Percentiles rank a stretch among this genome's conserved stretches.
Conservation (phyloP, 768 basidiomycete species). For the Trametes cubensis region DNA sequence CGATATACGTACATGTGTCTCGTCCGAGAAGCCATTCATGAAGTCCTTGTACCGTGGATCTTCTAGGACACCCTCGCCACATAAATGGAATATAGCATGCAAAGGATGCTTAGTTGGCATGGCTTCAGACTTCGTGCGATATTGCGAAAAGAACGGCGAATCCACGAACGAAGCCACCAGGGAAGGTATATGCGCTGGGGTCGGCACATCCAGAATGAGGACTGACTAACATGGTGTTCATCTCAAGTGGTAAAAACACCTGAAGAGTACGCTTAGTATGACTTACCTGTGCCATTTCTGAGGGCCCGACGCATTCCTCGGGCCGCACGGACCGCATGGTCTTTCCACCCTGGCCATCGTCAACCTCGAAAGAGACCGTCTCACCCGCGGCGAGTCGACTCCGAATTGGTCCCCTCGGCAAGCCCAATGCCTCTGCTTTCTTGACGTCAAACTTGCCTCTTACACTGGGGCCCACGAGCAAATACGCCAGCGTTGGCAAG, state of each 20-base stretch:
- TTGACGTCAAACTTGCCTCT: constrained; percentile 72
- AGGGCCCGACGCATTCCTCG: constrained; percentile 61
- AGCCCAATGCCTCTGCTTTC: constrained; percentile 64
- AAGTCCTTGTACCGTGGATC: constrained; percentile 71
- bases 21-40: constrained; percentile 65
- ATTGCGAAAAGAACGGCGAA: constrained; percentile 51
- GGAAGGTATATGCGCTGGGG: constrained; percentile 54
- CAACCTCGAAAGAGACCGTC: constrained; percentile 56
- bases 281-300: constrained; percentile 52
- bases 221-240: constrained; percentile 44
- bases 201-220: constrained; percentile 72
- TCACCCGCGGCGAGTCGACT: constrained; percentile 65
- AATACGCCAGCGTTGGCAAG: constrained; percentile 37
- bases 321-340: constrained; percentile 55
- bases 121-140: constrained; percentile 47
- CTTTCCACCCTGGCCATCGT: constrained; percentile 45
- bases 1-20: constrained; percentile 59
- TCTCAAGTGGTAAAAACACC: background rate
- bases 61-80: constrained; percentile 70
- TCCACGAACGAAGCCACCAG: constrained; percentile 51
- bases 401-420: constrained; percentile 63
- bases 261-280: background rate
- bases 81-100: constrained; percentile 67
- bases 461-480: constrained; percentile 45
- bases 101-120: constrained; percentile 48